Conservation (phyloP, 768 basidiomycete genomes). For the Dendrothele bispora region DNA sequence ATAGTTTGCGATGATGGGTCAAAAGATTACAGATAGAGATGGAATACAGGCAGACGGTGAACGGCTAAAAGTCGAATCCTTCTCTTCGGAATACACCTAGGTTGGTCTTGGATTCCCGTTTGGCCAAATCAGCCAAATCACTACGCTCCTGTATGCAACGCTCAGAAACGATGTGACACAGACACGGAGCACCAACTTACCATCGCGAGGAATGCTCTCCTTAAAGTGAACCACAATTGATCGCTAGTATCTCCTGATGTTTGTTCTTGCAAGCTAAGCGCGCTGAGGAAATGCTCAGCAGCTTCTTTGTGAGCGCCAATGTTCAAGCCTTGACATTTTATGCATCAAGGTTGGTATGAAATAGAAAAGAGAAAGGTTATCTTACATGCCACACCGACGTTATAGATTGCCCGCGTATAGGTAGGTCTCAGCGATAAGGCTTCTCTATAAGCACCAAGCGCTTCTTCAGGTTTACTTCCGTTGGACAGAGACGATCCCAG, state of each 20-base stretch:
- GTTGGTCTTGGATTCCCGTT: constrained; percentile 56
- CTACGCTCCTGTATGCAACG: constrained; percentile 57
- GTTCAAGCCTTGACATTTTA: constrained; percentile 81
- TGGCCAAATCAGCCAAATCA: constrained; percentile 80
- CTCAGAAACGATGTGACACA: too few species aligned
- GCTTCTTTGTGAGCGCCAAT: constrained; percentile 95
- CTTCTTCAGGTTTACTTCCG: constrained; percentile 92
- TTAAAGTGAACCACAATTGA: constrained; percentile 88
- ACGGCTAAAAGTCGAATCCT: constrained; percentile 84
- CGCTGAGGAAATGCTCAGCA: constrained; percentile 91
- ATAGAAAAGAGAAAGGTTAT: constrained; percentile 16
- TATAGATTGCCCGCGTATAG: constrained; percentile 96
- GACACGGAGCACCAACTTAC: too few species aligned
- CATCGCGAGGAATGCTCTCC: constrained; percentile 80
- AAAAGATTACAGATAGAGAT: not conserved
- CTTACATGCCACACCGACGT: constrained; percentile 96
- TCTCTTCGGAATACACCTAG: constrained; percentile 75
- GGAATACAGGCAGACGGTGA: not conserved
- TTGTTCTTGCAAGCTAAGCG: constrained; percentile 74
- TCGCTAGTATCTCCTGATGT: constrained; percentile 71
- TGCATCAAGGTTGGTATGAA: constrained; percentile 7
- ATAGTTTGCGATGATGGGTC: not conserved
- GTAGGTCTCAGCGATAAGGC: constrained; percentile 90
- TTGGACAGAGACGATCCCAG: constrained; percentile 94
- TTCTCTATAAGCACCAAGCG: constrained; percentile 84